Conservation (phyloP, 306 rosid species). For the Parietaria judaica region DNA sequence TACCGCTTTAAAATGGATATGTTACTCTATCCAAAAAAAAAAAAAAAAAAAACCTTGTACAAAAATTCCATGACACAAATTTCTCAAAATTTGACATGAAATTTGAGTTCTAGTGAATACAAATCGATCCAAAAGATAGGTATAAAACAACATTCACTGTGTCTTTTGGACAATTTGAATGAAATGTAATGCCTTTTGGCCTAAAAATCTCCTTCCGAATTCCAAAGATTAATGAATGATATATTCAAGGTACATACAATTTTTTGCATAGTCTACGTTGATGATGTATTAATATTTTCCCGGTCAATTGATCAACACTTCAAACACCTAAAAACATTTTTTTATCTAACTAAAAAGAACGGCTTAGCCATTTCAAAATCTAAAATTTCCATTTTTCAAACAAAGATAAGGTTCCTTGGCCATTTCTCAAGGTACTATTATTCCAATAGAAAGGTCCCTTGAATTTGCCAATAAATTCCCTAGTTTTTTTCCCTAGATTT, state of each 20-base stretch:
- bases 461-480: not conserved
- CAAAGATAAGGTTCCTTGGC: not conserved
- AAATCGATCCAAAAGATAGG: not conserved
- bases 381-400: not conserved
- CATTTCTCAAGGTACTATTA: not conserved
- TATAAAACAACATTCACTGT: not conserved
- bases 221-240: not conserved
- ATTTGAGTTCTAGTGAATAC: not conserved
- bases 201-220: not conserved
- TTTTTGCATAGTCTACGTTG: not conserved
- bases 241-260: not conserved
- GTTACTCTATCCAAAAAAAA: no score
- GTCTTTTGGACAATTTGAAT: not conserved
- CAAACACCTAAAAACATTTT: not conserved
- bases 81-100: not conserved
- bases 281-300: not conserved
- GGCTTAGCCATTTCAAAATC: not conserved
- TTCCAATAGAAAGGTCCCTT: not conserved
- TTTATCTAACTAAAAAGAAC: not conserved
- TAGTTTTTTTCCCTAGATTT: no score
- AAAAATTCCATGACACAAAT: no score
- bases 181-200: not conserved
- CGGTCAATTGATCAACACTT: not conserved
- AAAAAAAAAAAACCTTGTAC: no score
- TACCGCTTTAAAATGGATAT: no score